These are phyloP conservation scores for Calonectria ilicicola DNA, from an alignment of 2,329 filamentous ascomycete species.

Conservation along the genomic window DNA sequence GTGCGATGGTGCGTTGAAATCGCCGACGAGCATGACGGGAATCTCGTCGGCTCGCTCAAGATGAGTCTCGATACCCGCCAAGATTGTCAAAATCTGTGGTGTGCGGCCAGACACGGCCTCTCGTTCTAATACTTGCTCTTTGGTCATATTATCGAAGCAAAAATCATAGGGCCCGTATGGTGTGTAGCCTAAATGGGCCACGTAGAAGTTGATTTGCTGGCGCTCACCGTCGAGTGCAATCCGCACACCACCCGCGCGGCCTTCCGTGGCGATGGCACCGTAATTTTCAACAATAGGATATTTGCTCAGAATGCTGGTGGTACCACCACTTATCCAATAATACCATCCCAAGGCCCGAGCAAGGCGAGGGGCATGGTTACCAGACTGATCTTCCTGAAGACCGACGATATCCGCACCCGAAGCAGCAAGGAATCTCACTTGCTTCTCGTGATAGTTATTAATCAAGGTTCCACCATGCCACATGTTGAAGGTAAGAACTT, in stretches of 20 bases:
- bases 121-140: not conserved
- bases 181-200: not conserved
- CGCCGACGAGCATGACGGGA: not conserved
- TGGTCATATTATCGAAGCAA: not conserved
- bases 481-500: not conserved
- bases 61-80: not conserved
- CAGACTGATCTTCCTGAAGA: not conserved
- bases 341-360: not conserved
- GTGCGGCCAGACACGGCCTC: not conserved
- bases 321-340: not conserved
- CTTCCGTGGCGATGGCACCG: not conserved
- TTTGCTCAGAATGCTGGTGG: not conserved
- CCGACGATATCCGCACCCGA: not conserved
- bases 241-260: not conserved
- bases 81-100: not conserved
- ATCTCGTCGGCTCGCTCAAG: not conserved
- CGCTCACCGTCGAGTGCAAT: not conserved
- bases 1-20: not conserved
- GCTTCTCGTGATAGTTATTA: not conserved
- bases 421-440: not conserved
- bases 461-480: not conserved
- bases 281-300: not conserved
- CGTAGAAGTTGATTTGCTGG: conserved; percentile 2
- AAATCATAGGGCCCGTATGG: not conserved
- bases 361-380: not conserved